Evolutionary conservation across 768 basidiomycete genomes (phyloP), one percentile per base, ranked within the genome.

Genomic region (Mycena filopes): DNA sequence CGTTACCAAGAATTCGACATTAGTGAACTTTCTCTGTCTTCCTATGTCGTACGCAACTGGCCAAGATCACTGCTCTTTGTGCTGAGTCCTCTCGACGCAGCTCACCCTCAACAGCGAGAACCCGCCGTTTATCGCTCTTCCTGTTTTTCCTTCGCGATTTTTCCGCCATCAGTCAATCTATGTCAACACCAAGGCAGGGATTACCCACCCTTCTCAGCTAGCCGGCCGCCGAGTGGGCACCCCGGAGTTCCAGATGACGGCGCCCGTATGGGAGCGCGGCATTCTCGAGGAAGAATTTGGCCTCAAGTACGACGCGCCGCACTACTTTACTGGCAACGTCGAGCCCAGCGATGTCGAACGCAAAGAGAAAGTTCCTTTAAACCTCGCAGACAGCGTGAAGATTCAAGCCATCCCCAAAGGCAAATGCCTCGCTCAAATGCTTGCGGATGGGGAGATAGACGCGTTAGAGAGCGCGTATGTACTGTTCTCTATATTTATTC

Each of bases 81-180:
- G 6, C 47, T 26, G 28, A 23, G 10, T 60, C 15, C 8, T 23
- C 40, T 50, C 33, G 18, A 48, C 29, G 6, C 42, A 59, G 55
- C 31, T 63, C 36, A 58, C 61, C 10, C 36, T 67, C 13, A 58
- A 64, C 48, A 28, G 7, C 26, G 43, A 55, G 4, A 25, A 56
- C 31, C 66, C 66, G 8, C 66, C 66, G 1, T 67, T 64, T 49
- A 7, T 63, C 23, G 66, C 66, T 29, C 60, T 67, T 38, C 66
- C 66, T 2, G 46, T 67, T 43, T 67, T 67, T 43, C 61, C 66
- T 9, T 67, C 66, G 20, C 61, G 66, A 2, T 56, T 67, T 18
- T 67, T 67, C 55, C 66, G 66, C 1, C 66, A 67, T 33, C 63
- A 68, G 33, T 64, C 63, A n/a, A 68, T 68, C 18, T 68, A 64